Conservation (phyloP, 2,329 filamentous ascomycete genomes). For the Triangularia setosa region DNA sequence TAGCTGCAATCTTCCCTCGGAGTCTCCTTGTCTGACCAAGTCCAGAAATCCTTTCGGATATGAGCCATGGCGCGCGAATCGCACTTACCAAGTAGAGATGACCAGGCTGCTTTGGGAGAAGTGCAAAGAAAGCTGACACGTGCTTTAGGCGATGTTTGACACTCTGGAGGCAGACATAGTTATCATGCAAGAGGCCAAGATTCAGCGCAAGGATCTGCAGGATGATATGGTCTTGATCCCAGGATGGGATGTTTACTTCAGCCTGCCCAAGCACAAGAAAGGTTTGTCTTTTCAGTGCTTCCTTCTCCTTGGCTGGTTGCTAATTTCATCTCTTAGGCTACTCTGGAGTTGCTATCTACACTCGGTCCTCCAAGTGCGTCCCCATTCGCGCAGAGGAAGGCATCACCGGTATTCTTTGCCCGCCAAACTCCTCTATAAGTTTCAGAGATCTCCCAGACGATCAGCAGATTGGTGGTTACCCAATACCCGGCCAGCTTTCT, state of each 20-base stretch:
- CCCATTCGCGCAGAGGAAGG: constrained; percentile 92
- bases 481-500: constrained; percentile 62
- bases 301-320: background rate
- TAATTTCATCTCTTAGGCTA: constrained; percentile 61
- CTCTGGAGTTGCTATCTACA: constrained; percentile 93
- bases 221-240: constrained; percentile 96
- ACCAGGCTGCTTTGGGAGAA: background rate
- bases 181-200: constrained; percentile 93
- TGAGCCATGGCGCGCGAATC: constrained; percentile 72
- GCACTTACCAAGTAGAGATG: constrained; percentile 59
- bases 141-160: constrained; percentile 79
- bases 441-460: constrained; percentile 72
- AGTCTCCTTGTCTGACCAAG: background rate
- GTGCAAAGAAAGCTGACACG: background rate
- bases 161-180: constrained; percentile 89
- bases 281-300: constrained; percentile 49
- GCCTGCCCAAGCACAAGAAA: constrained; percentile 89
- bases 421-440: constrained; percentile 64
- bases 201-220: constrained; percentile 82
- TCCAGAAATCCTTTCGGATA: constrained; percentile 76
- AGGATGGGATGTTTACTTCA: constrained; percentile 96
- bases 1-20: background rate
- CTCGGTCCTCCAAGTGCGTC: constrained; percentile 76
- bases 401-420: constrained; percentile 74
- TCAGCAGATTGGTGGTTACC: constrained; percentile 86